A percentile compares a stretch with the other conserved stretches of the same genome.
phyloP scores from a whole-genome alignment of 2,329 filamentous ascomycete genomes.

The Fusarium concolor region DNA sequence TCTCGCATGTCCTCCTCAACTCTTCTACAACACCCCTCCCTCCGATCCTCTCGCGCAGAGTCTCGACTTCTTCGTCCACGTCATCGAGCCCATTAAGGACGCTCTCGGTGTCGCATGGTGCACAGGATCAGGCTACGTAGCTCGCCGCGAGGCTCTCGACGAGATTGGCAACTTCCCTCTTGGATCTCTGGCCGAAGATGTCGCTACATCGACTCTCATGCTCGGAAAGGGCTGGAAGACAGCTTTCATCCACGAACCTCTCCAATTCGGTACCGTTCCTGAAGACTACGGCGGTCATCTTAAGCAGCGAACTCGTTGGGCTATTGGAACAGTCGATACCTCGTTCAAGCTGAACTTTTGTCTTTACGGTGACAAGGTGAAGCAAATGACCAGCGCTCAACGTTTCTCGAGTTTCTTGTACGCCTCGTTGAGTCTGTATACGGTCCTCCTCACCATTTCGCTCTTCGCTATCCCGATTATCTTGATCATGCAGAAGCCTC shows the following conservation, averaged over 20 bases:
- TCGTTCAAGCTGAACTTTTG: slow-evolving; percentile 71
- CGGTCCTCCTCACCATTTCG: slow-evolving; percentile 64
- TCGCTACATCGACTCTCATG: slow-evolving; percentile 68
- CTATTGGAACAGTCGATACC: slow-evolving; percentile 67
- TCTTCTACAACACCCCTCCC: slow-evolving; percentile 71
- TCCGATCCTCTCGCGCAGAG: slow-evolving; percentile 69
- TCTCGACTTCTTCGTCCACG: slow-evolving; percentile 68
- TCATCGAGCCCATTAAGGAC: slow-evolving; percentile 63
- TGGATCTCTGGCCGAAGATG: slow-evolving; percentile 70
- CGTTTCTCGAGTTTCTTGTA: slow-evolving; percentile 70
- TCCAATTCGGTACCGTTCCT: slow-evolving; percentile 70
- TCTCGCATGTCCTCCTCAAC: slow-evolving; percentile 69
- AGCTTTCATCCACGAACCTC: slow-evolving; percentile 67
- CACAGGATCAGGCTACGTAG: slow-evolving; percentile 72
- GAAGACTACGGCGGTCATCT: slow-evolving; percentile 67
- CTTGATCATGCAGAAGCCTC: slow-evolving; percentile 65
- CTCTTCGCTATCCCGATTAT: slow-evolving; percentile 71
- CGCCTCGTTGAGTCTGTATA: slow-evolving; percentile 66
- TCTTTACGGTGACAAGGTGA: slow-evolving; percentile 64
- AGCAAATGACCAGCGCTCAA: slow-evolving; percentile 66
- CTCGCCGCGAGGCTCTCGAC: slow-evolving; percentile 68
- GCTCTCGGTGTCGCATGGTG: slow-evolving; percentile 70
- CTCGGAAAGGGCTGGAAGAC: slow-evolving; percentile 72
- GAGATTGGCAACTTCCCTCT: slow-evolving; percentile 72
- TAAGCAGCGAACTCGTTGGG: slow-evolving; percentile 69